Evolutionary conservation across 108 stramenopile genomes (phyloP), one percentile per base, ranked within the genome.

Genomic region (Fistulifera pelliculosa): DNA sequence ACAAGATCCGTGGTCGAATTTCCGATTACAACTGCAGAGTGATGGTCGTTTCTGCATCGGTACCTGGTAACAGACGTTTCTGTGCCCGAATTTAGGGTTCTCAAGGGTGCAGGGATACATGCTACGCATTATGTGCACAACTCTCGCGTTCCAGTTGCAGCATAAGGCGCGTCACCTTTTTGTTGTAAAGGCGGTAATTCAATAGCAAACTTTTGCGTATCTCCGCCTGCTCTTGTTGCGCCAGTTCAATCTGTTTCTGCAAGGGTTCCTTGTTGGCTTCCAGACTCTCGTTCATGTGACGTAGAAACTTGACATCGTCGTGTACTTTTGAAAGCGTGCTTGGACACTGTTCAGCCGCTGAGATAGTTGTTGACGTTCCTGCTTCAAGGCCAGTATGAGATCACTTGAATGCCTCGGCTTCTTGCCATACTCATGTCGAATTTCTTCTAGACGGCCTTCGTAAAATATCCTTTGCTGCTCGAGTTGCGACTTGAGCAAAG

Each of bases 401-500:
- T 77, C 75, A n/a, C 66, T 24, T 5, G 77, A 28, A 16, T 49
- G 8, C 23, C 22, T 1, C 28, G 26, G 23, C 58, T 25, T 41
- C 27, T 25, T 26, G 41, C 49, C 23, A 54, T 71, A 60, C 49
- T 86, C 82, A 60, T 73, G 68, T 41, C 78, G 73, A 10, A 90
- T 69, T 43, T 85, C 85, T 48, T 75, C 61, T 47, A 94, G 56
- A 26, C 82, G 77, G 27, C 80, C 81, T 58, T 96, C 90, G 45
- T 87, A 96, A 57, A 75, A 93, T 13, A 74, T 74, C 6, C 90
- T 76, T 68, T 96, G 95, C 50, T 91, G 83, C 54, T 94, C 88
- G 28, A 96, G 67, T 54, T 94, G 92, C 47, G 79, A 80, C 27
- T 93, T 92, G 11, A 96, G 69, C 42, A 94, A 60, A 27, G 78